Evolutionary conservation across 1,139 yeast genomes (phyloP).

Genomic region (Zygoascus meyerae): DNA sequence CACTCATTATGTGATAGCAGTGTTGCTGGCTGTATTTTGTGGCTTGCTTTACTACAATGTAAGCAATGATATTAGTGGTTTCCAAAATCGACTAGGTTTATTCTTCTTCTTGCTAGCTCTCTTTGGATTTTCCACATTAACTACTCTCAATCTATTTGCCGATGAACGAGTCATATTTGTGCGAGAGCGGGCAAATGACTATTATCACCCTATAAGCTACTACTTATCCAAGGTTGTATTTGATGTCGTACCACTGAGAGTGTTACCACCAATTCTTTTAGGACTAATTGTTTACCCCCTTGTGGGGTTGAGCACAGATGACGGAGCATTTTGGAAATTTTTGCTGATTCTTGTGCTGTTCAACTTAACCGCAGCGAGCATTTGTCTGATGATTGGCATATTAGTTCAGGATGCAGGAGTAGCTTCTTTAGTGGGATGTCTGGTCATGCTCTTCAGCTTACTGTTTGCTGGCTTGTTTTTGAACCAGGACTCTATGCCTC

Average conservation of each 20-base stretch:
- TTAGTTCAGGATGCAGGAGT: conserved; percentile 86
- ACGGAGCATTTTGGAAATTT: conserved; percentile 70
- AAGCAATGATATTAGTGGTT: conserved; percentile 85
- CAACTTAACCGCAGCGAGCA: conserved; percentile 80
- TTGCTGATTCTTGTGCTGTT: conserved; percentile 66
- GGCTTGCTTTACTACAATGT: conserved; percentile 81
- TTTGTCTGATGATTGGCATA: conserved; percentile 81
- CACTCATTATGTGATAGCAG: conserved; percentile 75
- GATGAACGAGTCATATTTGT: conserved; percentile 82
- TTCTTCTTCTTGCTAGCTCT: conserved; percentile 85
- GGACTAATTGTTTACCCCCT: conserved; percentile 87
- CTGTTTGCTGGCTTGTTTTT: conserved; percentile 90
- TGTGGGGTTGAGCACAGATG: conserved; percentile 77
- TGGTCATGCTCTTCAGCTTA: conserved; percentile 74
- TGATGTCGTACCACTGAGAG: conserved; percentile 83
- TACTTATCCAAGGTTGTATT: conserved; percentile 79
- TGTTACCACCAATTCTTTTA: conserved; percentile 80
- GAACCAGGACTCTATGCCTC: conserved; percentile 69
- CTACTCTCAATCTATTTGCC: conserved; percentile 85
- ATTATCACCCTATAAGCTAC: conserved; percentile 81
- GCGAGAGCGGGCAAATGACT: conserved; percentile 90
- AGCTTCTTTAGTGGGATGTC: conserved; percentile 82
- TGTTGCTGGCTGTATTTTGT: conserved; percentile 73
- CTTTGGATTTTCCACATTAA: conserved; percentile 89
- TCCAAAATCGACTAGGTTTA: conserved; percentile 88